Percentiles rank a stretch among this genome's conserved stretches.
These are phyloP conservation scores for Pogostemon cablin DNA, from an alignment of 257 asterid species.

Conservation along the genomic window DNA sequence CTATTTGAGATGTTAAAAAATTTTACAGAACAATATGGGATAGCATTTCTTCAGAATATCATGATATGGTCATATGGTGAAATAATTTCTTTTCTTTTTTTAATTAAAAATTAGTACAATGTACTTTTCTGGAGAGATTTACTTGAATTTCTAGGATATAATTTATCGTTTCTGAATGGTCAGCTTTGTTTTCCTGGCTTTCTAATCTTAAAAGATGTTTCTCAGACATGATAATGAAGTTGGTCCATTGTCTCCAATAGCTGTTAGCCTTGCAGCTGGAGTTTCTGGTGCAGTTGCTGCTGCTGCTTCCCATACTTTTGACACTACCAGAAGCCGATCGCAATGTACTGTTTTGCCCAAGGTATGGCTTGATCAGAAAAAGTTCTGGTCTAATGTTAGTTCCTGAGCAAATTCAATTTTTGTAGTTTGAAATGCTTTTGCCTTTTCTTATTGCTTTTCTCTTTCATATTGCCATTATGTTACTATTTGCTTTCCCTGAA, in stretches of 20 bases:
- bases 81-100: background rate
- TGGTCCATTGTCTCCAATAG: conserved; percentile 86
- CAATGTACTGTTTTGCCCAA: conserved; percentile 84
- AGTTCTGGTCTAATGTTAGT: conserved; percentile 15
- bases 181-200: conserved; percentile 11
- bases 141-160: conserved; percentile 17
- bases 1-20: background rate
- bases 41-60: background rate
- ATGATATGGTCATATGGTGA: background rate
- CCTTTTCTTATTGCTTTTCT: background rate
- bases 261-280: conserved; percentile 88
- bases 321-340: conserved; percentile 81
- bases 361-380: conserved; percentile 46
- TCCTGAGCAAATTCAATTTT: conserved; percentile 18
- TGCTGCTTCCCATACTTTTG: conserved; percentile 94
- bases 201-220: conserved; percentile 20
- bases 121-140: conserved; percentile 6
- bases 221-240: conserved; percentile 73
- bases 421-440: conserved; percentile 2
- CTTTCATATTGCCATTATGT: background rate
- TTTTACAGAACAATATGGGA: conserved; percentile 6
- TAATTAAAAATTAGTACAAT: background rate
- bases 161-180: background rate
- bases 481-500: background rate
- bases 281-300: conserved; percentile 97